These are phyloP conservation scores for Colletotrichum sp. DNA, from an alignment of 2,329 filamentous ascomycete genomes.

Conservation along the genomic window DNA sequence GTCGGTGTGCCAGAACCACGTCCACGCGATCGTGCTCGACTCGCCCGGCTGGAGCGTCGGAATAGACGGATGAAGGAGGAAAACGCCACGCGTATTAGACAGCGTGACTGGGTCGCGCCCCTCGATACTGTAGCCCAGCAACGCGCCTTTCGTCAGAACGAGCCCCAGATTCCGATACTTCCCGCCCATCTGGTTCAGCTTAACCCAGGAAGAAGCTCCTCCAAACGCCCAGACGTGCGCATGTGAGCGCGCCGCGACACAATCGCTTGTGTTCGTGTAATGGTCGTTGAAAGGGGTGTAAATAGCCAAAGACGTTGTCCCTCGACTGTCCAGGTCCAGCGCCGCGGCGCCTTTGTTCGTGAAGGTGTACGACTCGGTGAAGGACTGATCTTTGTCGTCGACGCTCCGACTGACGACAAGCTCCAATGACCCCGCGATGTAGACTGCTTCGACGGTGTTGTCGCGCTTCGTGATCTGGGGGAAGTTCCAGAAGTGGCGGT, in stretches of 20 bases:
- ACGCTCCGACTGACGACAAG: neutral
- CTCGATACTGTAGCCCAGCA: slow-evolving; percentile 17
- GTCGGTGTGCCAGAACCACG: slow-evolving; percentile 8
- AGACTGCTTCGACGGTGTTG: neutral
- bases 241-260: neutral
- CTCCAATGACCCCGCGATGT: neutral
- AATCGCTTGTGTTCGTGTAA: slow-evolving; percentile 12
- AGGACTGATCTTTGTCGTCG: neutral
- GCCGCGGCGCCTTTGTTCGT: neutral
- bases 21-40: neutral
- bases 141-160: slow-evolving; percentile 3
- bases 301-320: neutral
- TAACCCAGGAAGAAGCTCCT: slow-evolving; percentile 6
- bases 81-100: slow-evolving; percentile 9
- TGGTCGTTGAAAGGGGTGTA: slow-evolving; percentile 18
- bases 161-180: slow-evolving; percentile 1
- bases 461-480: neutral
- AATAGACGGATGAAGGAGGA: neutral
- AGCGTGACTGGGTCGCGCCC: neutral
- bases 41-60: neutral
- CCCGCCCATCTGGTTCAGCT: slow-evolving; percentile 15
- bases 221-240: slow-evolving; percentile 9
- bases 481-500: slow-evolving; percentile 7
- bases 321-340: neutral
- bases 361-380: slow-evolving; percentile 12